Evolutionary conservation across 2,329 filamentous ascomycete species (phyloP).

Genomic region (Trichophyton equinum): DNA sequence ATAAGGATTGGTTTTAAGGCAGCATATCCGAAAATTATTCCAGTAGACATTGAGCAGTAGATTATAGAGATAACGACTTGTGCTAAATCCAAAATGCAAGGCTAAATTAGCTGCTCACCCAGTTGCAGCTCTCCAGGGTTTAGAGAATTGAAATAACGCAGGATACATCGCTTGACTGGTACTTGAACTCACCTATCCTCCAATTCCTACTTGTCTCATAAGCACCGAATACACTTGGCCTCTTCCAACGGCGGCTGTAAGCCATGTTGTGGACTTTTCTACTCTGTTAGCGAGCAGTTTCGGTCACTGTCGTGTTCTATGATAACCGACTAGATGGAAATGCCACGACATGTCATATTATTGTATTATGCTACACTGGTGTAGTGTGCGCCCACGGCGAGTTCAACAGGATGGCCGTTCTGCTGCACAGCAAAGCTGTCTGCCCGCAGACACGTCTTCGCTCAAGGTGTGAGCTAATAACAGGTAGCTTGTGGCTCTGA

Average conservation of each 20-base stretch:
- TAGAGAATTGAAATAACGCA: neutral
- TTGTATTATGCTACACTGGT: neutral
- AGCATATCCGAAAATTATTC: slow-evolving; percentile 72
- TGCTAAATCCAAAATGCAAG: slow-evolving; percentile 31
- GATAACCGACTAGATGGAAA: neutral
- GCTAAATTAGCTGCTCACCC: neutral
- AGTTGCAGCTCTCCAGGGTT: neutral
- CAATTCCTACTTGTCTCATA: slow-evolving; percentile 44
- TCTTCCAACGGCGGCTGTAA: slow-evolving; percentile 5
- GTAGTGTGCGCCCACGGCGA: too few relatives aligned
- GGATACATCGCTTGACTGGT: neutral
- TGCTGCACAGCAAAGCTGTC: too few relatives aligned
- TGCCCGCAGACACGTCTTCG: too few relatives aligned
- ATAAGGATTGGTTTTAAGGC: slow-evolving; percentile 73
- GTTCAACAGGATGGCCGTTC: too few relatives aligned
- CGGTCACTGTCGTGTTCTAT: neutral
- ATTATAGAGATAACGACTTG: slow-evolving; percentile 58
- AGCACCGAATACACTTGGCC: slow-evolving; percentile 27
- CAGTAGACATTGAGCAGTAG: slow-evolving; percentile 66
- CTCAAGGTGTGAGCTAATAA: too few relatives aligned
- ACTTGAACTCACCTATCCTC: slow-evolving; percentile 36
- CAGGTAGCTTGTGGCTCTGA: too few relatives aligned
- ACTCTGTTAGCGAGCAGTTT: neutral
- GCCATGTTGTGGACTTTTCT: neutral
- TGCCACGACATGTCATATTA: neutral